These are phyloP conservation scores for Cercospora sp. DNA, from an alignment of 2,329 filamentous ascomycete species.

Conservation along the genomic window DNA sequence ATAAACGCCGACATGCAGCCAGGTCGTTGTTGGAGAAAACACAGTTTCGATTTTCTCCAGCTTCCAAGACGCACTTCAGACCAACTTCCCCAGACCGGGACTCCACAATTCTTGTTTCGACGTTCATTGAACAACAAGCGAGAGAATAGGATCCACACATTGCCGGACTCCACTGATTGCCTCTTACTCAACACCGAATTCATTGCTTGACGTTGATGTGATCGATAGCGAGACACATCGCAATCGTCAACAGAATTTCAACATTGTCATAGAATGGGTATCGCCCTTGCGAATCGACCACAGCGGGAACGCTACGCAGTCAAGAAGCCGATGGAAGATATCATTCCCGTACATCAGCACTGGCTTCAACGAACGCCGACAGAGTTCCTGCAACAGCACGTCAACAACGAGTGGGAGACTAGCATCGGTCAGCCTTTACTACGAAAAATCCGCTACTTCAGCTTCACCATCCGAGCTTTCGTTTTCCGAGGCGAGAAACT, in stretches of 20 bases:
- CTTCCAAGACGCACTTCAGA: conserved; percentile 1
- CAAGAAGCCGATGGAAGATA: conserved; percentile 3
- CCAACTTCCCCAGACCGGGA: not conserved
- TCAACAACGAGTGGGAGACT: conserved; percentile 11
- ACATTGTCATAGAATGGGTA: conserved; percentile 6
- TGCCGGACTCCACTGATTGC: not conserved
- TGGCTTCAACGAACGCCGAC: conserved; percentile 17
- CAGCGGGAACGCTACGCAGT: conserved; percentile 1
- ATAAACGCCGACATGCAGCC: conserved; percentile 4
- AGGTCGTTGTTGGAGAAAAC: not conserved
- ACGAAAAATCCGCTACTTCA: conserved; percentile 17
- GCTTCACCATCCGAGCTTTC: conserved; percentile 16
- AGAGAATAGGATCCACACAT: not conserved
- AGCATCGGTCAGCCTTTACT: not conserved
- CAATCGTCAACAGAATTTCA: not conserved
- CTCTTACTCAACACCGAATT: not conserved
- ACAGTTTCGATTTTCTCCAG: conserved; percentile 1
- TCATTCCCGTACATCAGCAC: not conserved
- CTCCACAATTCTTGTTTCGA: conserved; percentile 8
- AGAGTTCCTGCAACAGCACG: conserved; percentile 4
- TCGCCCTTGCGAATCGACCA: not conserved
- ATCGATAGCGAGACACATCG: not conserved
- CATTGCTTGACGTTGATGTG: not conserved
- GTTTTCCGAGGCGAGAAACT: conserved; percentile 15
- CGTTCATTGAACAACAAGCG: not conserved